These are phyloP conservation scores for Pyricularia sp. DNA, from an alignment of 2,329 filamentous ascomycete species.

Conservation along the genomic window DNA sequence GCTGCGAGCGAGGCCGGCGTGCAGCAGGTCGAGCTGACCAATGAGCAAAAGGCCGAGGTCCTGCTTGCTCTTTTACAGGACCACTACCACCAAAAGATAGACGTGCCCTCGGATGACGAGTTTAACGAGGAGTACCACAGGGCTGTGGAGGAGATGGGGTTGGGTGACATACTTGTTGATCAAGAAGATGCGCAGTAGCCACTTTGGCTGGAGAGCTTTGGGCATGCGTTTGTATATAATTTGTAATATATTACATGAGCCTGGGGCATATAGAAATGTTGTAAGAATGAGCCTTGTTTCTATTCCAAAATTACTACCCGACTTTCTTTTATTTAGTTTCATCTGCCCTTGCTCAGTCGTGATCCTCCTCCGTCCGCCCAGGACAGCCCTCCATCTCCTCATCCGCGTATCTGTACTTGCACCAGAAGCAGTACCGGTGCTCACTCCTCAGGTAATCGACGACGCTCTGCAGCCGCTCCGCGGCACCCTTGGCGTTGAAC, in stretches of 20 bases:
- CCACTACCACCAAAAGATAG: constrained; percentile 5
- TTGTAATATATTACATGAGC: not conserved
- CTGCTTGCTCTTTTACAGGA: constrained; percentile 14
- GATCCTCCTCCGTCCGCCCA: constrained; percentile 77
- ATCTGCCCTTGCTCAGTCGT: constrained; percentile 27
- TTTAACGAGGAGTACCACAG: constrained; percentile 13
- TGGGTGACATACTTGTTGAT: constrained; percentile 15
- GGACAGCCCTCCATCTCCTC: constrained; percentile 78
- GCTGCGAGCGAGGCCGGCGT: not conserved
- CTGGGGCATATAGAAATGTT: not conserved
- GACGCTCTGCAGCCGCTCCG: constrained; percentile 57
- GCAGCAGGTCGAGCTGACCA: constrained; percentile 5
- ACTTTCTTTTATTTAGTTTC: not conserved
- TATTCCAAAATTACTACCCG: not conserved
- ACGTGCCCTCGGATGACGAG: constrained; percentile 4
- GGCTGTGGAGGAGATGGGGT: constrained; percentile 18
- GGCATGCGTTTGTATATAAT: not conserved
- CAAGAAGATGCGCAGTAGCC: not conserved
- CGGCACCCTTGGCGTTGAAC: constrained; percentile 61
- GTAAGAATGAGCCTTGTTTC: not conserved
- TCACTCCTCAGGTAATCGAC: constrained; percentile 61
- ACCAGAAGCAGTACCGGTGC: constrained; percentile 91
- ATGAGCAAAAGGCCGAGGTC: constrained; percentile 8
- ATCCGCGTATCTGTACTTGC: constrained; percentile 74
- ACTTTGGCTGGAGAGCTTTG: not conserved